Conservation (phyloP, 129 eudicot species). For the Silybum marianum region DNA sequence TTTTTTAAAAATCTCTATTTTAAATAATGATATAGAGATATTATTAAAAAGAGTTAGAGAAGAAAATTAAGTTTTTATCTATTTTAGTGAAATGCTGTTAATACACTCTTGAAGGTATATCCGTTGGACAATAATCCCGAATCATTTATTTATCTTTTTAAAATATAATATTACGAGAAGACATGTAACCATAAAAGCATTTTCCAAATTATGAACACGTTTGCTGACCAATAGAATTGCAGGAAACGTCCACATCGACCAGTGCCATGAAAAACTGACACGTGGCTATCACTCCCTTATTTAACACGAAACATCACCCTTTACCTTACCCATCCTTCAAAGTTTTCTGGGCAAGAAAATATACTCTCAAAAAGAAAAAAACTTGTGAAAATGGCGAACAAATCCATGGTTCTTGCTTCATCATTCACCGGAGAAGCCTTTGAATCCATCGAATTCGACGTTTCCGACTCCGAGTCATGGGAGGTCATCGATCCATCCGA, state of each 20-base stretch:
- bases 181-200: not conserved
- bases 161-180: not conserved
- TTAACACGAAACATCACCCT: slow-evolving; percentile 27
- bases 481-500: slow-evolving; percentile 57
- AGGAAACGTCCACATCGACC: slow-evolving; percentile 21
- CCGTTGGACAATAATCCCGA: not conserved
- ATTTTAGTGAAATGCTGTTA: too few relatives aligned
- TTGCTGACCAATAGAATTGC: slow-evolving; percentile 18
- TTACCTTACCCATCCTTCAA: slow-evolving; percentile 20
- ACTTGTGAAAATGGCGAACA: slow-evolving; percentile 33
- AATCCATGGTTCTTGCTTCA: slow-evolving; percentile 22
- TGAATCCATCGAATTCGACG: slow-evolving; percentile 24
- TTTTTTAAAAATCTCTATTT: too few relatives aligned
- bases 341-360: slow-evolving; percentile 4
- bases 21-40: too few relatives aligned
- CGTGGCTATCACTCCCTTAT: slow-evolving; percentile 33
- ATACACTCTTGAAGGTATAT: too few relatives aligned
- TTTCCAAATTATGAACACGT: slow-evolving; percentile 21
- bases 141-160: not conserved
- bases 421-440: slow-evolving; percentile 33
- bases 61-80: too few relatives aligned
- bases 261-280: slow-evolving; percentile 16
- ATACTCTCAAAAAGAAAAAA: not conserved
- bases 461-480: slow-evolving; percentile 52
- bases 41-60: too few relatives aligned